Base-by-base conservation (phyloP, 139 green algal species). In the Coelastrella sp. region DNA sequence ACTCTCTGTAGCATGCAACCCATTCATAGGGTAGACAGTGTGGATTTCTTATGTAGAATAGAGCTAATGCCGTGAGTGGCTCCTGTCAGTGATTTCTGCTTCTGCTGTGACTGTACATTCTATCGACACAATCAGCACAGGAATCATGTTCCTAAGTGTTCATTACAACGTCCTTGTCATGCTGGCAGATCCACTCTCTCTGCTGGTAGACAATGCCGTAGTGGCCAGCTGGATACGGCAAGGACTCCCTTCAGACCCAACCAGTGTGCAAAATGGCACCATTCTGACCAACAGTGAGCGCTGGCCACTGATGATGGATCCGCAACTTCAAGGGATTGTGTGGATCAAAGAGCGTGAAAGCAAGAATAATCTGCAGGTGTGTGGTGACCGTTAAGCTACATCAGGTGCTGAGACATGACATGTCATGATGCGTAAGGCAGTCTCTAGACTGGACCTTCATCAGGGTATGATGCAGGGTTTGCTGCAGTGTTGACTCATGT, bases 261-360 rank as follows among this genome's bases (percentile, higher is more conserved):
- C 96, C 20, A 95, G 91, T 3, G 93, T 97, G 19, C 93, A 97
- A 91, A 98, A 97, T 90, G 96, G 96, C 80, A 95, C 95, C 76
- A 98, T 98, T 92, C 92, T 97, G 7, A 96, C 93, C 76, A 97
- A 97, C 93, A 96, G 93, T 65, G 95, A 98, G 93, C 93, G 96
- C 85, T 98, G 96, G 96, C 94, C 94, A 56, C 94, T 98, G 22
- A 97, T 98, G 95, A 96, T 97, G 92, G 96, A 98, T 92, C 96
- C 96, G n/a, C 95, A 97, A 93, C 93, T 98, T 90, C 96, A 98
- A 92, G 96, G 96, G 35, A 95, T 98, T 61, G 92, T 96, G 75
- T 98, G 96, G 96, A 97, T 98, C 93, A 97, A 97, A 91, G 96
- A 97, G 92, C 91, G 95, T 8, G 96, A 97, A 92, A 94, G 88